Base-by-base conservation (phyloP, 192 early-diverging fungal species). In the Mortierella alpina region DNA sequence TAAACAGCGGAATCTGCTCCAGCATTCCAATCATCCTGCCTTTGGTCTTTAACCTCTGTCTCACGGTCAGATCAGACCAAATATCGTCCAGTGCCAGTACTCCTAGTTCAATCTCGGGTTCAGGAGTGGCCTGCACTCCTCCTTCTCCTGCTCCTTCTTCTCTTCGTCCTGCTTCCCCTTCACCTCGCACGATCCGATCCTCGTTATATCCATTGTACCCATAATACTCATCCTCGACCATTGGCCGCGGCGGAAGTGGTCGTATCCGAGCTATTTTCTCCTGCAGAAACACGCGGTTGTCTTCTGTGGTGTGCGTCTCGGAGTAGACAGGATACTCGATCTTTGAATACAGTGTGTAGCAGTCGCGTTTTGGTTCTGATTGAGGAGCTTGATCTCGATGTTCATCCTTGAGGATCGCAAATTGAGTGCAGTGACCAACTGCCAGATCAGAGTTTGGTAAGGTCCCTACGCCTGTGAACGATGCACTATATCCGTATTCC, bases 341-440 rank as follows among this genome's bases (percentile, higher is more conserved):
- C 3, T 72, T 59, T 7, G 87, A 73, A 47, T 87, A 51, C 48
- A 83, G 81, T 0, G 14, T 50, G 72, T 86, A 73, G 31, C 45
- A 58, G 4, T 68, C 56, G 0, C 46, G 4, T 2, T 40, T 22
- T 0, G 20, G 48, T 22, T 64, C 45, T 2, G 59, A 20, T 0
- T 14, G 22, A 7, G 14, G 15, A 40, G 53, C 42, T 56, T 5
- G 56, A 17, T 63, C 17, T 0, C 58, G n/a, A 4, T 56, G 62
- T 15, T 49, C 22, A 13, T 70, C 51, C 18, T 31, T 63, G 44
- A 95, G 94, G 2, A 93, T 85, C 5, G 93, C 93, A 59, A 92
- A 87, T 84, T 97, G 95, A 11, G 93, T 91, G 72, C 92, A 93
- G 50, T 84, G 78, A 6, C 92, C 93, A 10, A 86, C 72, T 4